Base-by-base conservation (phyloP, 176 grass and related monocot genomes). In the Cenchrus americanus region DNA sequence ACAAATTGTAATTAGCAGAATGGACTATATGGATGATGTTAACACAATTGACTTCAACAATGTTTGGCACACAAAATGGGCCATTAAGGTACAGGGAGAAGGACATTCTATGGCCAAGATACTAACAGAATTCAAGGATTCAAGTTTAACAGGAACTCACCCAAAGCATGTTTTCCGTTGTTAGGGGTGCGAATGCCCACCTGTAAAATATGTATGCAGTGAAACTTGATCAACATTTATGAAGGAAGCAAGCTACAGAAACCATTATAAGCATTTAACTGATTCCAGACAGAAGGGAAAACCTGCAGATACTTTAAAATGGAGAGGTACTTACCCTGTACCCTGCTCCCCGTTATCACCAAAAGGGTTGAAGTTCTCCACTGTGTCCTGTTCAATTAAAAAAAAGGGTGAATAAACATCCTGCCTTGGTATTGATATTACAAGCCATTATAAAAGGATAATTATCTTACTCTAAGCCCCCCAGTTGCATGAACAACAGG, bases 401-500 rank as follows among this genome's bases (percentile, higher is more conserved):
- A 80, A 76, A 76, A 12, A 65, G 68, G 68, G 57, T 88, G 46
- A 87, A 66, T 64, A 62, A 44, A 34, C n/a, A 21, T 40, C 55
- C 82, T 57, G 26, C 40, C 8, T 73, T 73, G 24, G 58, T 70
- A 9, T 44, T 37, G 47, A 58, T 10, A 81, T 24, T 80, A 47
- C 14, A 57, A 63, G 23, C 3, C n/a, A 73, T 13, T 11, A 52
- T 60, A 15, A 30, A 49, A 72, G 50, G 24, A 87, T 22, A 23
- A n/a, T 21, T 52, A 61, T 89, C 96, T 90, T 89, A 98, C 96
- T 90, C 85, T 93, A 37, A 98, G 96, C 14, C 96, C 96, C 8
- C 96, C 96, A 71, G 96, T 98, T 81, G 77, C 80, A 87, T 94
- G 93, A 80, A 98, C 96, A 50, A 98, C 96, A 32, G 96, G 96